Percentiles rank a stretch among this genome's conserved stretches.
Conservation (phyloP, 495 filamentous ascomycete genomes). For the Podospora pseudocomata region DNA sequence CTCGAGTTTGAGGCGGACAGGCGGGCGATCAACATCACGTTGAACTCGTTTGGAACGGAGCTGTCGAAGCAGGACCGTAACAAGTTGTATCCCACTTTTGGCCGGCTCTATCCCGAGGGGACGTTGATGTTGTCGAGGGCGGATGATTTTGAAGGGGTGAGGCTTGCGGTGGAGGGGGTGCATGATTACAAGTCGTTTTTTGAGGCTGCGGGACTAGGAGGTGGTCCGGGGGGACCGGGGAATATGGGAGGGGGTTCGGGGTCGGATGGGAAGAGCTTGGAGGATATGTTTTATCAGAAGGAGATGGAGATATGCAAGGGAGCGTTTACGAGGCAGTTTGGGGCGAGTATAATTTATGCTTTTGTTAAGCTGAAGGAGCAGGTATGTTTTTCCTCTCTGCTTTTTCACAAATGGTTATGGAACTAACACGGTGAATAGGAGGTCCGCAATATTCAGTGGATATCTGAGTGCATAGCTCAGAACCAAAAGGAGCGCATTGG, state of each 20-base stretch:
- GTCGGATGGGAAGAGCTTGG: constrained; percentile 81
- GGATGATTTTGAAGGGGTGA: constrained; percentile 90
- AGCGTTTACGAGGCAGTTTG: constrained; percentile 95
- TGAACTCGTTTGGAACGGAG: constrained; percentile 98
- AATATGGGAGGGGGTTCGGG: constrained; percentile 78
- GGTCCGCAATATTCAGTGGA: constrained; percentile 99
- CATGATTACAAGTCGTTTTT: constrained; percentile 92
- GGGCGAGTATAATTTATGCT: constrained; percentile 89
- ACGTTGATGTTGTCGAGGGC: constrained; percentile 92
- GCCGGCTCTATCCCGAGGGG: constrained; percentile 86
- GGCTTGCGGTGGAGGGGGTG: constrained; percentile 87
- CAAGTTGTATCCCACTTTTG: constrained; percentile 94
- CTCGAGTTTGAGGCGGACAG: constrained; percentile 96
- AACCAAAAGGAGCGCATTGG: constrained; percentile 98
- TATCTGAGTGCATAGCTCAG: constrained; percentile 98
- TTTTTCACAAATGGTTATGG: too few species aligned
- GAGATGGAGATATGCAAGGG: constrained; percentile 97
- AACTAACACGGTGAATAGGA: constrained; percentile 55
- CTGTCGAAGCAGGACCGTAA: constrained; percentile 88
- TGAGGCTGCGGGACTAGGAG: constrained; percentile 81
- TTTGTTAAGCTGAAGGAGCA: constrained; percentile 98
- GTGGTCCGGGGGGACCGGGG: constrained; percentile 66
- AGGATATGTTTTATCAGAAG: constrained; percentile 98
- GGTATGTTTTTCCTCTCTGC: constrained; percentile 52
- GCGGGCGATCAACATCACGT: constrained; percentile 96